phyloP scores from a whole-genome alignment of 345 rosid genomes.

The Bruguiera sexangula region DNA sequence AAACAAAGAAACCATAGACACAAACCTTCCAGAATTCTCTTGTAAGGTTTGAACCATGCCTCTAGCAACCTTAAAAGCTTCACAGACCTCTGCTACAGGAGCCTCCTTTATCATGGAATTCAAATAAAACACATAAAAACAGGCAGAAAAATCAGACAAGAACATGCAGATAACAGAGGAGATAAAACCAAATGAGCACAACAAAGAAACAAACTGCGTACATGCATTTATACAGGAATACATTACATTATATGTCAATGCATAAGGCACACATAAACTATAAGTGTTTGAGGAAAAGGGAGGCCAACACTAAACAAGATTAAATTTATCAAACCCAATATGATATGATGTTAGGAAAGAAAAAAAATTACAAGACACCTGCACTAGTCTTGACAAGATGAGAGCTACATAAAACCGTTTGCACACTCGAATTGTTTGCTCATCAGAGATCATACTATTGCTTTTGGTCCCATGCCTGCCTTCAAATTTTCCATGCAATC shows the following conservation, averaged over 20 bases:
- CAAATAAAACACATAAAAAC: constrained; percentile 10
- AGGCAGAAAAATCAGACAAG: background rate
- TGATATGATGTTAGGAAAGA: background rate
- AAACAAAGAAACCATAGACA: constrained; percentile 93
- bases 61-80: constrained; percentile 87
- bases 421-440: constrained; percentile 77
- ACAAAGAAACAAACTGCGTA: background rate
- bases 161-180: background rate
- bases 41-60: constrained; percentile 97
- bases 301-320: background rate
- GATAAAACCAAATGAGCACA: background rate
- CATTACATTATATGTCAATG: background rate
- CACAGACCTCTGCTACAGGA: constrained; percentile 88
- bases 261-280: background rate
- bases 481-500: constrained; percentile 39
- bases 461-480: constrained; percentile 36
- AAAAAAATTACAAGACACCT: constrained; percentile 42
- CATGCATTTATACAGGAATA: background rate
- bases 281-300: background rate
- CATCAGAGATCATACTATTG: constrained; percentile 58
- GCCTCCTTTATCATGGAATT: constrained; percentile 62
- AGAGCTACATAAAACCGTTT: constrained; percentile 96
- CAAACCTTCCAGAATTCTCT: constrained; percentile 98
- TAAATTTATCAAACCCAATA: too few relatives aligned
- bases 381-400: constrained; percentile 84